Evolutionary conservation across 108 stramenopile species (phyloP).

Genomic region (Skeletonema costatum): DNA sequence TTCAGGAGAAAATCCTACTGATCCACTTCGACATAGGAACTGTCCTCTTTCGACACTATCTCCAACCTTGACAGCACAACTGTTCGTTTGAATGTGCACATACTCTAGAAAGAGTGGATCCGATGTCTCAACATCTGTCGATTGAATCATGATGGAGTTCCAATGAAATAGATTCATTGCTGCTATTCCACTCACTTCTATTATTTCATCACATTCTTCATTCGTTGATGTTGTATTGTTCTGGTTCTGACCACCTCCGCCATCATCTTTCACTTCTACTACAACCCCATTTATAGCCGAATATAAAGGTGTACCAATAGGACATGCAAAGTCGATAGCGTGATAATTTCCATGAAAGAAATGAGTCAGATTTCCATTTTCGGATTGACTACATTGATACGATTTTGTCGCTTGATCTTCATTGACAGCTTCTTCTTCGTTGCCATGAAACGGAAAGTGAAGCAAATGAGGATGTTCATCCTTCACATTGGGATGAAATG

Average conservation of each 20-base stretch:
- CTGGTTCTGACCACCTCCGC: not conserved
- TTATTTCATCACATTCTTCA: constrained; percentile 15
- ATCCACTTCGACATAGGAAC: constrained; percentile 72
- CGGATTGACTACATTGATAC: constrained; percentile 84
- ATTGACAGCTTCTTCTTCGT: not conserved
- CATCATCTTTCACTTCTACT: constrained; percentile 56
- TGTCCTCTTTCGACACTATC: constrained; percentile 72
- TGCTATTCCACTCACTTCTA: constrained; percentile 76
- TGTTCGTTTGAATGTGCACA: constrained; percentile 76
- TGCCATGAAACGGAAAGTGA: constrained; percentile 64
- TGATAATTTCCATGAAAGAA: constrained; percentile 86
- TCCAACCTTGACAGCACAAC: constrained; percentile 57
- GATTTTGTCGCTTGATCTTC: constrained; percentile 22
- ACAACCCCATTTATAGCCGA: constrained; percentile 75
- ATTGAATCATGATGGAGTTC: constrained; percentile 80
- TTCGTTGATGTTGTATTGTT: not conserved
- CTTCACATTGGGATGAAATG: constrained; percentile 58
- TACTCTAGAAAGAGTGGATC: constrained; percentile 80
- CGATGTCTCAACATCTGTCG: not conserved
- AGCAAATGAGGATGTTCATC: constrained; percentile 60
- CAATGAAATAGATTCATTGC: constrained; percentile 82
- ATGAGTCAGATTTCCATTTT: constrained; percentile 82
- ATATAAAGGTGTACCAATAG: constrained; percentile 76
- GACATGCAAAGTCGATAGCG: constrained; percentile 88
- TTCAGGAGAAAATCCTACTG: constrained; percentile 81